A percentile compares a stretch with the other conserved stretches of the same genome.
Conservation (phyloP, 1,139 yeast genomes). For the Candida sanyaensis region DNA sequence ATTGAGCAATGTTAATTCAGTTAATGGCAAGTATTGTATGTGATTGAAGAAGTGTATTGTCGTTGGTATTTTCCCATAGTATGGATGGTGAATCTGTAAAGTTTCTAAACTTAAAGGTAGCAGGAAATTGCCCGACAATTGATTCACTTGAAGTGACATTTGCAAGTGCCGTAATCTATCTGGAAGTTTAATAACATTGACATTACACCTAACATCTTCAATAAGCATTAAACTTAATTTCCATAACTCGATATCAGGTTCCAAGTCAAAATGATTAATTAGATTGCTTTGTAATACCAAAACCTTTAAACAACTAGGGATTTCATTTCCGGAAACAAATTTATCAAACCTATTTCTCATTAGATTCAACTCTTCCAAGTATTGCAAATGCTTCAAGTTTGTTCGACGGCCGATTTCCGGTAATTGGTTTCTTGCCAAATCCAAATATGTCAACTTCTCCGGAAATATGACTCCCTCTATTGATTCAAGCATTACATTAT, state of each 20-base stretch:
- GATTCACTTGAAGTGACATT: conserved; percentile 2
- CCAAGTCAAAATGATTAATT: conserved; percentile 4
- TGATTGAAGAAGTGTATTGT: conserved; percentile 7
- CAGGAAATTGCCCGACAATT: conserved; percentile 3
- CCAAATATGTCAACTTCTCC: conserved; percentile 6
- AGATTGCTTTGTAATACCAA: conserved; percentile 8
- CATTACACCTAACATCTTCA: background rate
- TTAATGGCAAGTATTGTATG: conserved; percentile 4
- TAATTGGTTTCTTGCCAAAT: conserved; percentile 11
- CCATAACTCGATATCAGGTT: background rate
- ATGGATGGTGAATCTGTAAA: conserved; percentile 10
- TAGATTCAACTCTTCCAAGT: conserved; percentile 7
- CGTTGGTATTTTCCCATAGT: conserved; percentile 5
- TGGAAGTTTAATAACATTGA: background rate
- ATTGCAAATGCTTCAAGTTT: conserved; percentile 4
- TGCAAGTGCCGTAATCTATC: conserved; percentile 1
- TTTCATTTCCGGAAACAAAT: conserved; percentile 1
- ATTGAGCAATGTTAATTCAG: conserved; percentile 5
- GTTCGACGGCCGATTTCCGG: conserved; percentile 3
- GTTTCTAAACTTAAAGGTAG: conserved; percentile 9
- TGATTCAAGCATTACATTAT: conserved; percentile 7
- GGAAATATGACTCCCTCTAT: conserved; percentile 10
- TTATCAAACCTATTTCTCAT: conserved; percentile 10
- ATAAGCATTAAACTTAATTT: conserved; percentile 1
- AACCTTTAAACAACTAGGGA: background rate